These are phyloP conservation scores for Taphrina betulina DNA, from an alignment of 1,139 yeast genomes.

Conservation along the genomic window DNA sequence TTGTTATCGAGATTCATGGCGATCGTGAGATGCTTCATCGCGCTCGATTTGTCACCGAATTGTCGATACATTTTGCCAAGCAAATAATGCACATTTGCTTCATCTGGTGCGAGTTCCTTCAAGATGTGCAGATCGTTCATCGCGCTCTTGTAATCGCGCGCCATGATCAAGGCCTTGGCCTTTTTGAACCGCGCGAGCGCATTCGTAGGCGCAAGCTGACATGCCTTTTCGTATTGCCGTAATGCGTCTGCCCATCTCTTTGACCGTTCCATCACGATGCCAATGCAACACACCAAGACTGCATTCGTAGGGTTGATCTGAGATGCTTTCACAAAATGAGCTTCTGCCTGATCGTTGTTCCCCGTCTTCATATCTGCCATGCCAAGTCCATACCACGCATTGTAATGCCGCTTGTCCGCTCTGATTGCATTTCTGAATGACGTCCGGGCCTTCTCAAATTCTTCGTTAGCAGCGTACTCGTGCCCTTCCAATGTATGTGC, in stretches of 20 bases:
- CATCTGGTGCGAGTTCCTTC: slow-evolving; percentile 81
- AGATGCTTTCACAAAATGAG: slow-evolving; percentile 83
- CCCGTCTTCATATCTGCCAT: slow-evolving; percentile 90
- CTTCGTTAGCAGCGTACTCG: slow-evolving; percentile 83
- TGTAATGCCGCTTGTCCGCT: slow-evolving; percentile 79
- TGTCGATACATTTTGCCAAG: slow-evolving; percentile 84
- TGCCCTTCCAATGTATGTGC: slow-evolving; percentile 94
- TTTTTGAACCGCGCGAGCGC: slow-evolving; percentile 86
- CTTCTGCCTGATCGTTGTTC: slow-evolving; percentile 76
- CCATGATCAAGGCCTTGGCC: slow-evolving; percentile 72
- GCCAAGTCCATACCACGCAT: slow-evolving; percentile 94
- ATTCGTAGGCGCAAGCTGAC: slow-evolving; percentile 77
- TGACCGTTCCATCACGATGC: slow-evolving; percentile 79
- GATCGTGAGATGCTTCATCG: slow-evolving; percentile 80
- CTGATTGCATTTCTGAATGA: slow-evolving; percentile 77
- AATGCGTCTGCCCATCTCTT: slow-evolving; percentile 71
- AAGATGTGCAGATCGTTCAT: slow-evolving; percentile 70
- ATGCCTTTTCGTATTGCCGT: slow-evolving; percentile 78
- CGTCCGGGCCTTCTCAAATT: slow-evolving; percentile 83
- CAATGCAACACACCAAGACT: slow-evolving; percentile 87
- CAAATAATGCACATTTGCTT: slow-evolving; percentile 86
- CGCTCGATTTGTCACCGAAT: slow-evolving; percentile 69
- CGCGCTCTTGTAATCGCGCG: slow-evolving; percentile 48
- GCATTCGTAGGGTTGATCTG: slow-evolving; percentile 88
- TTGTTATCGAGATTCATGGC: slow-evolving; percentile 93